These are phyloP conservation scores for Poronia punctata DNA, from an alignment of 495 filamentous ascomycete genomes.

Conservation along the genomic window DNA sequence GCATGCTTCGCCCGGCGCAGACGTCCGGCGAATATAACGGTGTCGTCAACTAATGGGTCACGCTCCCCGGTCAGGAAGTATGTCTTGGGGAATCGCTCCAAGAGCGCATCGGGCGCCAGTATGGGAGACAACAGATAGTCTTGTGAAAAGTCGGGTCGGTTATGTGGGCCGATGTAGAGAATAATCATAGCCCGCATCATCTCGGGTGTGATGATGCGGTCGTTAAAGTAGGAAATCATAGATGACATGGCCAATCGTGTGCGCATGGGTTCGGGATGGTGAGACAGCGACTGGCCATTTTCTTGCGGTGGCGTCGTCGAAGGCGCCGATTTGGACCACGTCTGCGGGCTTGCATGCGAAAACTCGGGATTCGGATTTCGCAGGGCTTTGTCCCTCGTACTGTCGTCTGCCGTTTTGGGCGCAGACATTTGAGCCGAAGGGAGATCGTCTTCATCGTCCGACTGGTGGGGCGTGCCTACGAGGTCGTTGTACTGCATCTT, in stretches of 20 bases:
- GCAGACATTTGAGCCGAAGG: constrained; percentile 14
- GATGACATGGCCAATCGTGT: constrained; percentile 85
- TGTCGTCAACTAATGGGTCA: constrained; percentile 93
- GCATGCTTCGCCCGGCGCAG: constrained; percentile 75
- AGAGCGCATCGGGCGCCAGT: constrained; percentile 74
- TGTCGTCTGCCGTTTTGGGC: constrained; percentile 9
- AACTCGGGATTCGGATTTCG: constrained; percentile 35
- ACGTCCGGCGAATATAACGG: constrained; percentile 87
- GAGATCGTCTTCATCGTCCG: constrained; percentile 51
- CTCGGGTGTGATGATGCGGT: constrained; percentile 89
- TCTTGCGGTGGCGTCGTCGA: constrained; percentile 10
- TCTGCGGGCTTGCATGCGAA: constrained; percentile 33
- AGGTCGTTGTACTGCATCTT: constrained; percentile 53
- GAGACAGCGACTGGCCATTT: constrained; percentile 27
- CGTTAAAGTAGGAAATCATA: constrained; percentile 97
- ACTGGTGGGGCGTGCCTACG: constrained; percentile 59
- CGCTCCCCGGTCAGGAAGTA: constrained; percentile 93
- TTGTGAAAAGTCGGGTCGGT: constrained; percentile 83
- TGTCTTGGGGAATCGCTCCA: constrained; percentile 80
- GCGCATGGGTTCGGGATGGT: constrained; percentile 59
- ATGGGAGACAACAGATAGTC: constrained; percentile 88
- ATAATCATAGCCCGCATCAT: constrained; percentile 99
- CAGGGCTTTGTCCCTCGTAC: constrained; percentile 7
- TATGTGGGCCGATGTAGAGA: constrained; percentile 88
- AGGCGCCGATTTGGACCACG: constrained; percentile 26